These are phyloP conservation scores for Pseudogymnoascus sp. DNA, from an alignment of 2,329 filamentous ascomycete genomes.

Conservation along the genomic window DNA sequence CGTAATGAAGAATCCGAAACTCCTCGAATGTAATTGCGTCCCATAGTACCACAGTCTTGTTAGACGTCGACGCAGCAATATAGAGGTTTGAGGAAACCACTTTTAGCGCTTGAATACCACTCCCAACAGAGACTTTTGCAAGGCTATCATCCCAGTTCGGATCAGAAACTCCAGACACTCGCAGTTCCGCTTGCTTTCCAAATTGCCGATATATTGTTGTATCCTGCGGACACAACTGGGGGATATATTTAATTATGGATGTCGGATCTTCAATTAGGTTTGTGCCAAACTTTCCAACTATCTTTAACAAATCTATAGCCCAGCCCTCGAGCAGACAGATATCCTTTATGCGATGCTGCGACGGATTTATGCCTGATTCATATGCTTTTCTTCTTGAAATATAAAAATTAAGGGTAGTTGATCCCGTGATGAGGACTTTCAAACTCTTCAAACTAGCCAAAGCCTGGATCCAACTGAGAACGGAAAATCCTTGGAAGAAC, in stretches of 20 bases:
- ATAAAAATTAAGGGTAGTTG: conserved; percentile 21
- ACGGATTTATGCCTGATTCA: conserved; percentile 14
- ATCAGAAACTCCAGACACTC: neutral
- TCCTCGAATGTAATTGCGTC: neutral
- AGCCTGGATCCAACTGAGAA: conserved; percentile 31
- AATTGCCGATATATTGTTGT: conserved; percentile 32
- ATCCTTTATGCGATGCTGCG: conserved; percentile 14
- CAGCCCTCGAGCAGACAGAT: conserved; percentile 27
- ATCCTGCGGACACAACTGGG: conserved; percentile 33
- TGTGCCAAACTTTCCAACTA: conserved; percentile 32
- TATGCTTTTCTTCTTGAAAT: conserved; percentile 14
- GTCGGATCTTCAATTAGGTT: conserved; percentile 25
- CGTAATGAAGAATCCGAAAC: neutral
- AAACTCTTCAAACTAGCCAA: conserved; percentile 24
- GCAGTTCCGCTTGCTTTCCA: conserved; percentile 13
- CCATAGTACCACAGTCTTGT: neutral
- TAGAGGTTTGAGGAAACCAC: neutral
- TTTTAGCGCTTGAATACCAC: neutral
- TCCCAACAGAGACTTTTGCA: neutral
- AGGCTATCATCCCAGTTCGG: neutral
- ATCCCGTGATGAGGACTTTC: conserved; percentile 24
- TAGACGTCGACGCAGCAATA: neutral
- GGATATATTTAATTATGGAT: conserved; percentile 32
- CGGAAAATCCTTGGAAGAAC: conserved; percentile 22
- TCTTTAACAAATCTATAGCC: conserved; percentile 30